Evolutionary conservation across 1,284 basidiomycete genomes (phyloP).

Genomic region (Ganoderma sp.): DNA sequence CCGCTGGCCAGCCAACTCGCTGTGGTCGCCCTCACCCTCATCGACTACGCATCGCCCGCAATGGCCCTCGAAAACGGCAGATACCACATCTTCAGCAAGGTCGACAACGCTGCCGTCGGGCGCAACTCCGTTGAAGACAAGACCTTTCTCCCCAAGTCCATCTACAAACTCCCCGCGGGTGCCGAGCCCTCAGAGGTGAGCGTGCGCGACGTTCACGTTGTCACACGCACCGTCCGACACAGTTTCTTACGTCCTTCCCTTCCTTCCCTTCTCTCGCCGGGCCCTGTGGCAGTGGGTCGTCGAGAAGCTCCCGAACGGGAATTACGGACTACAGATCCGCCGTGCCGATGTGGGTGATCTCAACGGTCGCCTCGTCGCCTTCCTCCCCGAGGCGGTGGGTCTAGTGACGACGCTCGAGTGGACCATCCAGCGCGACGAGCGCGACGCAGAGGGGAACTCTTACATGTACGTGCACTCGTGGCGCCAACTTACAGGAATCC

Average conservation of each 20-base stretch:
- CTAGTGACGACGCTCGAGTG: neutral
- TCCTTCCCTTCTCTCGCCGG: neutral
- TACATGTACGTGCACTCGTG: neutral
- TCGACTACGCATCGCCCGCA: neutral
- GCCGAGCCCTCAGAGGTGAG: neutral
- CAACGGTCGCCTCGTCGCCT: neutral
- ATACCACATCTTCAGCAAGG: neutral
- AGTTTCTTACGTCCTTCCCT: neutral
- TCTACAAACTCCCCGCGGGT: neutral
- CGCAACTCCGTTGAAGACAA: neutral
- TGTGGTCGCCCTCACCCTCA: neutral
- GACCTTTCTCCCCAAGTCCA: neutral
- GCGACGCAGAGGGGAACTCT: neutral
- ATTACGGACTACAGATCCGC: neutral
- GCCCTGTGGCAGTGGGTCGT: neutral
- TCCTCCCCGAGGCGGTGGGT: neutral
- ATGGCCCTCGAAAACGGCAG: neutral
- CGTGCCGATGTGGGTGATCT: neutral
- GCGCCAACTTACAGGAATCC: neutral
- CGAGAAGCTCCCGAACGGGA: constrained; percentile 2
- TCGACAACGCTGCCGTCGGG: neutral
- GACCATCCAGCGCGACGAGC: neutral
- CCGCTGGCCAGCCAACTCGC: neutral
- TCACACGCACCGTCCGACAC: neutral
- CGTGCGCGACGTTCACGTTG: neutral